These are phyloP conservation scores for Stachybotrys chartarum DNA, from an alignment of 2,329 filamentous ascomycete species.

Conservation along the genomic window DNA sequence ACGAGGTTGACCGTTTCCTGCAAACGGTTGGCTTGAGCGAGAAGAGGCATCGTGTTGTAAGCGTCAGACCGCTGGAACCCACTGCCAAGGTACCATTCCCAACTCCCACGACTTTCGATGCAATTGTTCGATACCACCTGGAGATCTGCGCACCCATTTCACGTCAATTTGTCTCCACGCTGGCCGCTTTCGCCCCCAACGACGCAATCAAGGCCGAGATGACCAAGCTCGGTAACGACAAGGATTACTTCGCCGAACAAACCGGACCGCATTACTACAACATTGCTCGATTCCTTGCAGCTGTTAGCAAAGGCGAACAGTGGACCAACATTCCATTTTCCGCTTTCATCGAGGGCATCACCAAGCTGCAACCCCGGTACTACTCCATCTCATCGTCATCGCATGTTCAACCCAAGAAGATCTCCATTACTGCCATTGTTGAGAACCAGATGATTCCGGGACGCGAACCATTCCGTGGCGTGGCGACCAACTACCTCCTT, in stretches of 20 bases:
- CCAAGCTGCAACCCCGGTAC: constrained; percentile 94
- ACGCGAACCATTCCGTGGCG: constrained; percentile 79
- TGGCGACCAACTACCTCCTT: constrained; percentile 93
- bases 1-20: constrained; percentile 86
- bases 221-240: constrained; percentile 81
- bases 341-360: constrained; percentile 84
- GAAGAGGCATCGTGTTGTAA: constrained; percentile 77
- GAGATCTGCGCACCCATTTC: constrained; percentile 94
- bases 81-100: constrained; percentile 98
- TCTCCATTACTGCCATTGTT: constrained; percentile 91
- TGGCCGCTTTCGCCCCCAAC: constrained; percentile 83
- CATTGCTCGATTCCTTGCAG: constrained; percentile 76
- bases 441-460: constrained; percentile 75
- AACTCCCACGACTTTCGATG: constrained; percentile 92
- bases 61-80: constrained; percentile 84
- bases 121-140: constrained; percentile 89
- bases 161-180: constrained; percentile 83
- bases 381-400: constrained; percentile 99
- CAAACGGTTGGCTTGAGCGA: constrained; percentile 65
- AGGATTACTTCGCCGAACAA: constrained; percentile 89
- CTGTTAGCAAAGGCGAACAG: constrained; percentile 62
- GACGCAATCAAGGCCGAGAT: constrained; percentile 83
- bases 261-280: constrained; percentile 78
- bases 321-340: constrained; percentile 91
- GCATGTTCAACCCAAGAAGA: constrained; percentile 85